phyloP scores from a whole-genome alignment of 352 stramenopile species.

The Pythium periplocum region DNA sequence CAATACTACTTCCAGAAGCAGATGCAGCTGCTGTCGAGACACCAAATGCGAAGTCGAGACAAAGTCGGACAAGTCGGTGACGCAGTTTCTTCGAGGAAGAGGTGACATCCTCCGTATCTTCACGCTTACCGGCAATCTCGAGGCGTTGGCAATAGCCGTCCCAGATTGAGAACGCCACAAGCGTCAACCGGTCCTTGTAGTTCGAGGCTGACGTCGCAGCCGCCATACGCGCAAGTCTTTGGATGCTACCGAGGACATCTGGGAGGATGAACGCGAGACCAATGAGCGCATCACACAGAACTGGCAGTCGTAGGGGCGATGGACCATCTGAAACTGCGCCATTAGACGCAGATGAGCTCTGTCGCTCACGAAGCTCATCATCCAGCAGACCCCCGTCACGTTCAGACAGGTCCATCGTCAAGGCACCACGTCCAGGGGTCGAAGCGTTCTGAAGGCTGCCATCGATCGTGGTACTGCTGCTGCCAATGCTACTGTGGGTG shows the following conservation, averaged over 20 bases:
- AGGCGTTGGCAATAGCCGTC: slow-evolving; percentile 39
- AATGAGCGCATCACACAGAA: slow-evolving; percentile 22
- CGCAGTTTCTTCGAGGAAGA: slow-evolving; percentile 21
- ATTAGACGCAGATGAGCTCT: not conserved
- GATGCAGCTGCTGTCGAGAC: slow-evolving; percentile 11
- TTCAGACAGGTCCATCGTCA: slow-evolving; percentile 11
- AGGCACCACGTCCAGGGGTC: too few species aligned
- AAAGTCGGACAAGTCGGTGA: slow-evolving; percentile 37
- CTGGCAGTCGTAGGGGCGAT: slow-evolving; percentile 12
- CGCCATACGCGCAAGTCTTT: slow-evolving; percentile 20
- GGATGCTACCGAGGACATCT: slow-evolving; percentile 36
- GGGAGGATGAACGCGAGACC: slow-evolving; percentile 43
- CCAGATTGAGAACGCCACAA: slow-evolving; percentile 22
- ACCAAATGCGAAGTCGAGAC: slow-evolving; percentile 52
- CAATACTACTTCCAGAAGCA: slow-evolving; percentile 2
- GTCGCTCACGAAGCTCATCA: slow-evolving; percentile 4
- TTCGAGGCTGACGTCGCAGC: slow-evolving; percentile 6
- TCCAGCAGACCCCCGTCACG: slow-evolving; percentile 10
- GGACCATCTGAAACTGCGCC: too few species aligned
- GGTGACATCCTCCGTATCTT: too few species aligned
- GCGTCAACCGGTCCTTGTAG: slow-evolving; percentile 6
- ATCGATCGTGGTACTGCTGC: slow-evolving; percentile 10
- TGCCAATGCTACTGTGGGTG: slow-evolving; percentile 1
- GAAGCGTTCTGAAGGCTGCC: slow-evolving; percentile 6
- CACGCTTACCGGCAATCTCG: not conserved